Base-by-base conservation (phyloP, 2,329 filamentous ascomycete genomes). In the Aspergillus niger region DNA sequence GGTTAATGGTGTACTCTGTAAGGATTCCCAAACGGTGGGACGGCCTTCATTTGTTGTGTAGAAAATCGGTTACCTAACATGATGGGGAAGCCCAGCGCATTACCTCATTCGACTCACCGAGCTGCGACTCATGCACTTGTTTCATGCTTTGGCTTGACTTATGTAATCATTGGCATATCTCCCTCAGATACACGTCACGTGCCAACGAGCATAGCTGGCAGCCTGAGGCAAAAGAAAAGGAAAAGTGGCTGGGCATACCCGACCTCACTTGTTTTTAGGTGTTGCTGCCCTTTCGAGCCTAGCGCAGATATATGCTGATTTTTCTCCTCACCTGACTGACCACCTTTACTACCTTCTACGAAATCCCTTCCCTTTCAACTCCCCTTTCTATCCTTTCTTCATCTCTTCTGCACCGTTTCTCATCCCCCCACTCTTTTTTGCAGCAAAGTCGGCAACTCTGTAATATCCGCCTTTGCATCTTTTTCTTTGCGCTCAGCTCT, bases 281-380 rank as follows among this genome's bases (percentile, higher is more conserved):
- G 20, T 36, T 17, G 22, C 59, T 57, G 38, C 61, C 48, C n/a
- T 22, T 52, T 60, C 5, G n/a, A 32, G 61, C 57, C 53, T 61
- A 63, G 65, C 44, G 41, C 15, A 36, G 39, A n/a, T 36, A 20
- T 36, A 48, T 53, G 56, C 51, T 50, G 57, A 43, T 52, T 62
- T 64, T 65, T 55, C 52, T 56, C 49, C 60, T 68, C 66, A 68
- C 64, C 64, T 67, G 66, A 67, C 65, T 54, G 54, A 36, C 39
- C 57, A 47, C 39, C 39, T 38, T 36, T 36, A 36, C 32, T 36
- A 36, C 32, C 32, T 36, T 36, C 11, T 41, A 36, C 36, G 54
- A 57, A 32, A 59, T 61, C 55, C 52, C 36, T 58, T 59, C 51
- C 52, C 32, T 62, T 39, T n/a, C 38, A 22, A 22, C 48, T 58